Percentiles rank a stretch among this genome's conserved stretches.
These are phyloP conservation scores for Boletus subparvulus DNA, from an alignment of 768 basidiomycete genomes.

Conservation along the genomic window DNA sequence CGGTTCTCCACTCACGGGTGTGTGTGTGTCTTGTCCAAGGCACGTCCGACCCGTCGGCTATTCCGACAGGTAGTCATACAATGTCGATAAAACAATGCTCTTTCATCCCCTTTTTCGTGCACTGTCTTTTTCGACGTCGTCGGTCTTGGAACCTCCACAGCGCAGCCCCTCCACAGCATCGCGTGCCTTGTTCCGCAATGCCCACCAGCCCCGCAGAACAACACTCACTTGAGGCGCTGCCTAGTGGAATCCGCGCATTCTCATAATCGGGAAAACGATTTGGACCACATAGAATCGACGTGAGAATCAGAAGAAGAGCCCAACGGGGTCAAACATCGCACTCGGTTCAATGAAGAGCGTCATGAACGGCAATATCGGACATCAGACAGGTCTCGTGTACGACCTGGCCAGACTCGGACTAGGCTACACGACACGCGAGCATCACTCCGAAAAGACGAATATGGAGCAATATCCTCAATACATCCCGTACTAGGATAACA, in stretches of 20 bases:
- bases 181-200: slow-evolving; percentile 9
- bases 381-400: background rate
- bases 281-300: slow-evolving; percentile 4
- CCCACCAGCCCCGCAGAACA: slow-evolving; percentile 3
- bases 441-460: background rate
- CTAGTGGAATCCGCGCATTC: background rate
- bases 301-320: slow-evolving; percentile 9
- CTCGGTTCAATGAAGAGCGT: background rate
- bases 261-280: slow-evolving; percentile 17
- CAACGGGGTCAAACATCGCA: slow-evolving; percentile 4
- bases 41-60: slow-evolving; percentile 23
- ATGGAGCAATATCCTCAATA: background rate
- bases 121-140: background rate
- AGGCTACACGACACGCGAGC: slow-evolving; percentile 2
- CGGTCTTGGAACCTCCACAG: background rate
- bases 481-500: background rate
- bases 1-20: no score
- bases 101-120: background rate
- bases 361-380: background rate
- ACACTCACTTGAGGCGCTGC: background rate
- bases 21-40: slow-evolving; percentile 10
- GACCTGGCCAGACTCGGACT: background rate
- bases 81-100: background rate
- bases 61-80: background rate
- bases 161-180: slow-evolving; percentile 6